Base-by-base conservation (phyloP, 148 eudicot genomes). In the Vaccinium myrtillus region DNA sequence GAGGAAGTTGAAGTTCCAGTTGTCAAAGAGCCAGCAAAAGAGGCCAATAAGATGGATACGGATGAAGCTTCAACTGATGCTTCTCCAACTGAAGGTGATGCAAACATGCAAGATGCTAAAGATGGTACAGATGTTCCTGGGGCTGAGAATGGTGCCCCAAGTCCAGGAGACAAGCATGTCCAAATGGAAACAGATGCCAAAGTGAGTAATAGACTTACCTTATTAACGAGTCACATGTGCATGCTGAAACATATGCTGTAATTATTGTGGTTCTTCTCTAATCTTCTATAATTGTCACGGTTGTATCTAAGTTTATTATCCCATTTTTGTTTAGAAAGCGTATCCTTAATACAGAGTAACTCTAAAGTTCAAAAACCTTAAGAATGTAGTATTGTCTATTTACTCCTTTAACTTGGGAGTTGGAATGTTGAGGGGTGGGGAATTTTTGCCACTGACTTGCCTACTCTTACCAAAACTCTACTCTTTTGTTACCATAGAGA, bases 131-230 rank as follows among this genome's bases (percentile, higher is more conserved):
- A 91, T 51, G 85, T 77, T 43, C 80, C 89, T 75, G 93, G 87
- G 15, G 89, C 87, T 69, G 98, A 92, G 81, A 96, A 96, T 90
- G 98, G 98, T 89, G 92, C 82, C 30, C 93, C 93, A 43, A 95
- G 90, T 77, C 87, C 96, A 2, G 93, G 91, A 55, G 99, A 92
- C 21, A 89, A 88, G 88, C 88, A 96, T 70, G 92, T 78, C 78
- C 93, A 93, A 86, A 94, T 95, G 98, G 98, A 95, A 61, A 93
- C 98, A 12, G 99, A 96, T 84, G 61, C 89, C 46, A 96, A 96
- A 98, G 99, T 93, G 1, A 83, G 88, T 32, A 23, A 2, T 4
- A 8, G 43, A 8, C 12, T 74, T 74, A 32, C 84, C 6, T 13
- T 32, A 5, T 39, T 48, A 49, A 46, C 5, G 10, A 27, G 14